These are phyloP conservation scores for Dictyostelium capitatum DNA, from an alignment of 78 protist species.

Conservation along the genomic window DNA sequence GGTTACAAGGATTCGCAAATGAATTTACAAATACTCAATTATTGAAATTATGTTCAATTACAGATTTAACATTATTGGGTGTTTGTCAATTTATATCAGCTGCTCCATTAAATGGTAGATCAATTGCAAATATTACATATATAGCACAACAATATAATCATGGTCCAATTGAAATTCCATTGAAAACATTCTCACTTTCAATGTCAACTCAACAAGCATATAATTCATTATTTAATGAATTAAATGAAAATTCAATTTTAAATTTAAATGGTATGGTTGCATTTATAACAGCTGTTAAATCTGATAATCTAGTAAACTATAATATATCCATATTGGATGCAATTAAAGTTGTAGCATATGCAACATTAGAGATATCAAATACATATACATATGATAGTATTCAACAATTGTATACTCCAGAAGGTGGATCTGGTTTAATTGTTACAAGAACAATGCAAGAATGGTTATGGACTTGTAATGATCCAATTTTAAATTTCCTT, in stretches of 20 bases:
- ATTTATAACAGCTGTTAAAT: neutral
- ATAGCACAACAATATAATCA: neutral
- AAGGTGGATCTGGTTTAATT: neutral
- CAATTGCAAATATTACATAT: neutral
- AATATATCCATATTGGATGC: neutral
- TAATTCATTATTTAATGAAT: neutral
- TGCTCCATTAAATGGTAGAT: conserved; percentile 8
- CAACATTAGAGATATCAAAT: neutral
- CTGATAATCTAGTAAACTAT: neutral
- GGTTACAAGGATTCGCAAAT: neutral
- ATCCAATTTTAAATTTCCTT: conserved; percentile 26
- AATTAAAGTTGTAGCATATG: neutral
- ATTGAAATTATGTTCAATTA: neutral
- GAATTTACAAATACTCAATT: neutral
- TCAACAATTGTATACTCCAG: neutral
- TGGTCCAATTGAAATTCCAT: conserved; percentile 29
- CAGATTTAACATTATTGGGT: neutral
- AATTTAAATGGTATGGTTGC: neutral
- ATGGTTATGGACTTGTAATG: conserved; percentile 64
- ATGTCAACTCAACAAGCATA: neutral
- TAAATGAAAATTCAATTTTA: neutral
- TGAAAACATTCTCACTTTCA: neutral
- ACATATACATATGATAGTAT: neutral
- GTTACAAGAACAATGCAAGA: conserved; percentile 29
- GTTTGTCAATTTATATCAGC: conserved; percentile 32